Base-by-base conservation (phyloP, 2,329 filamentous ascomycete species). In the Coleophoma cylindrospora region DNA sequence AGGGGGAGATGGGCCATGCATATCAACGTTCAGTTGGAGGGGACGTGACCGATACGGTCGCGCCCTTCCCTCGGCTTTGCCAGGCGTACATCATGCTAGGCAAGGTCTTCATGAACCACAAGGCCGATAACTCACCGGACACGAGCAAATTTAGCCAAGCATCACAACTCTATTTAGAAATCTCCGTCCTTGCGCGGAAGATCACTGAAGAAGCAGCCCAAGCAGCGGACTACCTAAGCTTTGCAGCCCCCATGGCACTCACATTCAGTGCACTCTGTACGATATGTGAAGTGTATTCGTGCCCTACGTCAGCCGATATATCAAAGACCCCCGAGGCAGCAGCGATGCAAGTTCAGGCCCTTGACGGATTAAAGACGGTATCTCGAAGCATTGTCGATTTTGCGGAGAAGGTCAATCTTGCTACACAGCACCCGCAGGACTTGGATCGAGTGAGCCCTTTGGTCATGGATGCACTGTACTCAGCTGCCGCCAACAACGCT, bases 11-110 rank as follows among this genome's bases (percentile, higher is more conserved):
- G 46, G 52, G 57, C 15, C 54, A 56, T 37, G 60, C 59, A 5
- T 48, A 59, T 17, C 62, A 66, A 40, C 55, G 51, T 21, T 52
- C 66, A 43, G 68, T 62, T 15, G 56, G 51, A 12, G 55, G 40
- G 17, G 66, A 78, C 14, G 64, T 76, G 52, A 68, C 68, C 27
- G 73, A 76, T 9, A 57, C 73, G 9, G 58, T 74, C 49, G 69
- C 72, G 17, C 66, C 78, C 38, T 81, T 77, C 64, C 74, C 75
- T 4, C 73, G 77, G 50, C 69, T 82, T 40, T 70, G 67, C 47
- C 70, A 73, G 59, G 62, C 64, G 17, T 64, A 62, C 17, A 58
- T 69, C 17, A 60, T 71, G 44, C 46, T 70, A 19, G 65, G 64
- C 37, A 61, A 63, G 50, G 62, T 67, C n/a, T 55, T 70, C 10